Conservation (phyloP, 495 filamentous ascomycete species). For the Xylaria intraflava region DNA sequence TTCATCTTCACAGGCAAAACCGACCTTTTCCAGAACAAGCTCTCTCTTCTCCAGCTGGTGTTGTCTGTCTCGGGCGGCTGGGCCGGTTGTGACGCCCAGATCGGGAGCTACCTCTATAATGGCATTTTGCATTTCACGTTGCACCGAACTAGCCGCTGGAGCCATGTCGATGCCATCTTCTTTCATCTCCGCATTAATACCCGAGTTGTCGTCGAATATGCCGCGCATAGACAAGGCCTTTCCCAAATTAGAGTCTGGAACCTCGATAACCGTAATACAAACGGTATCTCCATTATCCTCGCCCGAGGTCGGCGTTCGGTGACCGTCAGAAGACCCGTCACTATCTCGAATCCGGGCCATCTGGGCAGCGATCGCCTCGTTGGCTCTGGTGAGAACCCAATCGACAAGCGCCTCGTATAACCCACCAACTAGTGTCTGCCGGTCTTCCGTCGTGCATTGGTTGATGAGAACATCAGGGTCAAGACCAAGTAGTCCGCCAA, state of each 20-base stretch:
- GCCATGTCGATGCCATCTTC: constrained; percentile 76
- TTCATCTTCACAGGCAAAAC: constrained; percentile 69
- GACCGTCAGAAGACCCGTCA: constrained; percentile 58
- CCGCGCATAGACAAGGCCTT: constrained; percentile 81
- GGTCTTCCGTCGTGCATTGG: constrained; percentile 75
- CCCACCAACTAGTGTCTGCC: constrained; percentile 72
- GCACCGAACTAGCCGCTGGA: constrained; percentile 64
- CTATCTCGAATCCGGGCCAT: constrained; percentile 53
- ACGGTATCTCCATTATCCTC: constrained; percentile 76
- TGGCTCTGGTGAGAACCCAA: constrained; percentile 84
- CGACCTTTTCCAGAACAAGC: constrained; percentile 77
- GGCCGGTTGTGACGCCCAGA: constrained; percentile 65
- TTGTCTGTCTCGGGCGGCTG: constrained; percentile 63
- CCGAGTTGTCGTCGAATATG: constrained; percentile 84
- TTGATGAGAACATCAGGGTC: constrained; percentile 76
- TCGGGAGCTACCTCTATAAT: constrained; percentile 73
- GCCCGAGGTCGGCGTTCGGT: constrained; percentile 52
- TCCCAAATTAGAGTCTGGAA: constrained; percentile 70
- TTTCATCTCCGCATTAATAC: constrained; percentile 96
- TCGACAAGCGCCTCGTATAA: constrained; percentile 94
- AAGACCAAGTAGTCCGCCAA: constrained; percentile 74
- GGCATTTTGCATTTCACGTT: constrained; percentile 77
- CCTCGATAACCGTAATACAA: constrained; percentile 79
- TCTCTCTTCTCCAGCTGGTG: constrained; percentile 75
- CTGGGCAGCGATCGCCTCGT: constrained; percentile 76